A percentile compares a stretch with the other conserved stretches of the same genome.
phyloP scores from a whole-genome alignment of 176 grass and related monocot species.

The Dactylis glomerata region DNA sequence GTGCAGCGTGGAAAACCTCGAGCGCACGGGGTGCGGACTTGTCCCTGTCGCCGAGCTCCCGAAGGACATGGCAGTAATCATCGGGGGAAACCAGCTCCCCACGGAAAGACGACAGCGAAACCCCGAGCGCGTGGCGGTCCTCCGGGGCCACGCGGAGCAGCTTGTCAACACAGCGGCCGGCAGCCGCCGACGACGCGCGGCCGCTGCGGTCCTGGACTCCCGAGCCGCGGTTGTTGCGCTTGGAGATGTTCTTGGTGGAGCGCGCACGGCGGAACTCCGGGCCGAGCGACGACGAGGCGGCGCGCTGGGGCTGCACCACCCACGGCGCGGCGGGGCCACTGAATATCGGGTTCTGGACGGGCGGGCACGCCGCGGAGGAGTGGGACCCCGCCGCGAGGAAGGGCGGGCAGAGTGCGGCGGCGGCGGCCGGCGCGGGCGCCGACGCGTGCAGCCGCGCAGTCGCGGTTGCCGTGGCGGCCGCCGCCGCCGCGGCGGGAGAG shows the following conservation, averaged over 20 bases:
- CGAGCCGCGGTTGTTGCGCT: constrained; percentile 56
- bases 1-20: constrained; percentile 57
- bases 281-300: constrained; percentile 14
- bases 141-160: constrained; percentile 53
- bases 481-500: constrained; percentile 1
- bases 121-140: constrained; percentile 30
- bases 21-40: constrained; percentile 45
- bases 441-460: constrained; percentile 25
- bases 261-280: constrained; percentile 79
- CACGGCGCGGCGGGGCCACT: constrained; percentile 32
- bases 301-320: constrained; percentile 39
- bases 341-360: constrained; percentile 49
- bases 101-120: constrained; percentile 36
- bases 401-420: constrained; percentile 28
- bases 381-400: constrained; percentile 19
- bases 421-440: constrained; percentile 7
- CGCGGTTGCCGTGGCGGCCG: constrained; percentile 1
- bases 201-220: constrained; percentile 17
- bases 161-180: constrained; percentile 51
- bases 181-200: constrained; percentile 30
- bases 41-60: constrained; percentile 56
- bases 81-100: constrained; percentile 48
- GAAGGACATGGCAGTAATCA: constrained; percentile 77
- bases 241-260: constrained; percentile 78
- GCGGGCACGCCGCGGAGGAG: constrained; percentile 26